Percentiles rank a stretch among this genome's conserved stretches.
Evolutionary conservation across 2,329 filamentous ascomycete genomes (phyloP).

Genomic region (Scedosporium boydii): DNA sequence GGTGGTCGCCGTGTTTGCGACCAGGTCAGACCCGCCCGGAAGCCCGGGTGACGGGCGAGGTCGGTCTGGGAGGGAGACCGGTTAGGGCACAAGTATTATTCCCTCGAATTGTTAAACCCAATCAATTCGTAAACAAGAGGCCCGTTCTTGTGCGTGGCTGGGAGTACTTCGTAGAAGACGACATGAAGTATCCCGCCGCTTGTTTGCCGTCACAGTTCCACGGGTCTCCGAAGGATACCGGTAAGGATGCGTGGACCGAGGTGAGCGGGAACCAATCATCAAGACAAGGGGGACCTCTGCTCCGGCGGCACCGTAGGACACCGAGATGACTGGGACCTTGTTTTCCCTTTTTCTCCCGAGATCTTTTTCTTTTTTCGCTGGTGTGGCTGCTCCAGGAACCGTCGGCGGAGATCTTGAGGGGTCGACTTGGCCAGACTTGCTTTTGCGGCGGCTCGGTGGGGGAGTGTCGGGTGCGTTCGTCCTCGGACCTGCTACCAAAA

Average conservation of each 20-base stretch:
- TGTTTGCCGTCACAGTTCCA: too few species aligned
- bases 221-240: too few species aligned
- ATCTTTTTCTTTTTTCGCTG: not conserved
- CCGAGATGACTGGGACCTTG: not conserved
- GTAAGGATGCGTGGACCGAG: not conserved
- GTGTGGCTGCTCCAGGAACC: not conserved
- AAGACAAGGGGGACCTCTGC: not conserved
- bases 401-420: not conserved
- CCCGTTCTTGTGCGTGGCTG: too few species aligned
- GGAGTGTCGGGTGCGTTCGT: not conserved
- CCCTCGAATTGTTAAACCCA: not conserved
- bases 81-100: not conserved
- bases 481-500: not conserved
- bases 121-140: not conserved
- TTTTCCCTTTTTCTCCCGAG: not conserved
- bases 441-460: not conserved
- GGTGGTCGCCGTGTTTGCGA: not conserved
- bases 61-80: not conserved
- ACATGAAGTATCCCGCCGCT: too few species aligned
- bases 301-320: not conserved
- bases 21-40: slow-evolving; percentile 1
- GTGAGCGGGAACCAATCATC: not conserved
- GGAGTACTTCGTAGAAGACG: too few species aligned
- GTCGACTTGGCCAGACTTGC: not conserved
- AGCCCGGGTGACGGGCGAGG: not conserved